phyloP scores from a whole-genome alignment of 1,284 basidiomycete species.

The Ceratobasidium sp. region DNA sequence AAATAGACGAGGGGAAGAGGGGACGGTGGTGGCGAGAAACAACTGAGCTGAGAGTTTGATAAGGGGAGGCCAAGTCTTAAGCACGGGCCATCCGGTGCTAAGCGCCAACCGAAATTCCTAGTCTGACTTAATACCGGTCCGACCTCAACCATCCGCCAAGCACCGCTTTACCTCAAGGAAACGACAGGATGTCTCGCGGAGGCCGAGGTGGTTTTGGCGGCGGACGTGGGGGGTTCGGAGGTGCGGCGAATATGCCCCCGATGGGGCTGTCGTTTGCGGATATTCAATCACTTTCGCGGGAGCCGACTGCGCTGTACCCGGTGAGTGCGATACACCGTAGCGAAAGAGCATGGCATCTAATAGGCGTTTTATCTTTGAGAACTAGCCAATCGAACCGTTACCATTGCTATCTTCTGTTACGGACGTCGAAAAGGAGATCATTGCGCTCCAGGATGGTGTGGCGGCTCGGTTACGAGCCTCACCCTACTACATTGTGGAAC shows the following conservation, averaged over 20 bases:
- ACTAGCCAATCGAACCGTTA: slow-evolving; percentile 65
- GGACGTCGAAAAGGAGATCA: slow-evolving; percentile 70
- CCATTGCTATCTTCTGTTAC: slow-evolving; percentile 73
- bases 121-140: background rate
- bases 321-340: slow-evolving; percentile 60
- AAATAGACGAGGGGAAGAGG: background rate
- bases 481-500: slow-evolving; percentile 77
- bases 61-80: slow-evolving; percentile 21
- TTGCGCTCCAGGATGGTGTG: slow-evolving; percentile 73
- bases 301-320: slow-evolving; percentile 78
- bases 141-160: slow-evolving; percentile 17
- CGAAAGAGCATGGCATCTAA: background rate
- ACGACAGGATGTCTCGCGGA: slow-evolving; percentile 67
- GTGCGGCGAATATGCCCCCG: slow-evolving; percentile 64
- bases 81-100: slow-evolving; percentile 40
- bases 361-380: slow-evolving; percentile 6
- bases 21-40: slow-evolving; percentile 21
- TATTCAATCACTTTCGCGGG: slow-evolving; percentile 75
- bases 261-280: slow-evolving; percentile 84
- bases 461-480: slow-evolving; percentile 70
- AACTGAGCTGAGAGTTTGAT: slow-evolving; percentile 12
- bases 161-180: background rate
- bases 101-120: slow-evolving; percentile 17
- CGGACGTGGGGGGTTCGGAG: slow-evolving; percentile 65
- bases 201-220: slow-evolving; percentile 59